A percentile compares a stretch with the other conserved stretches of the same genome.
Conservation (phyloP, 805 yeast genomes). For the Brettanomyces naardenensis region DNA sequence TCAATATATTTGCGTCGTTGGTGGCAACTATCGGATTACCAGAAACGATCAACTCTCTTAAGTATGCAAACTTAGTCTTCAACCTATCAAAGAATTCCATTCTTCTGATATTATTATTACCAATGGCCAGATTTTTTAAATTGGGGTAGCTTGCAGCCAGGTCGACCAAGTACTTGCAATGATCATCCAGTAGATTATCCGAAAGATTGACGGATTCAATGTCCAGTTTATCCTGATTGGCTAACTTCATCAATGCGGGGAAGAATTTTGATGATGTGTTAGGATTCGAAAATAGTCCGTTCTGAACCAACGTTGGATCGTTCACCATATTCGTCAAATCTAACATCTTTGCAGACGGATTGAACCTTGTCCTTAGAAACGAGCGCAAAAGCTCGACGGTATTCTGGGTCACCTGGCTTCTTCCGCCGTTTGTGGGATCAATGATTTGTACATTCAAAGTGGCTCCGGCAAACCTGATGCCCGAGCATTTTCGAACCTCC, state of each 20-base stretch:
- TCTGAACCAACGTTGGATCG: slow-evolving; percentile 50
- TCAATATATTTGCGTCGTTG: slow-evolving; percentile 31
- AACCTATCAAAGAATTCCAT: slow-evolving; percentile 61
- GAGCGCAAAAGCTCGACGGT: slow-evolving; percentile 57
- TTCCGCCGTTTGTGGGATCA: slow-evolving; percentile 10
- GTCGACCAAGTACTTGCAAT: slow-evolving; percentile 42
- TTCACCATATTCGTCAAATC: slow-evolving; percentile 58
- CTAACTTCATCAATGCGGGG: slow-evolving; percentile 82
- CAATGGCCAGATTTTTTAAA: slow-evolving; percentile 70
- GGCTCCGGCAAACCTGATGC: slow-evolving; percentile 78
- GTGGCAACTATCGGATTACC: slow-evolving; percentile 66
- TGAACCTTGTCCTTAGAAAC: slow-evolving; percentile 62
- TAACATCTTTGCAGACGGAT: slow-evolving; percentile 54
- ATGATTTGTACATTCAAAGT: slow-evolving; percentile 44
- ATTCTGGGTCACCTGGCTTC: slow-evolving; percentile 14
- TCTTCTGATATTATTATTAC: slow-evolving; percentile 60
- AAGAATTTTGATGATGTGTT: slow-evolving; percentile 66
- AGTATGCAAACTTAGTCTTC: slow-evolving; percentile 62
- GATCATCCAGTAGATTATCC: slow-evolving; percentile 58
- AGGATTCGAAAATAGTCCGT: slow-evolving; percentile 48
- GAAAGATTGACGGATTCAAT: slow-evolving; percentile 70
- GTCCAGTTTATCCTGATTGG: slow-evolving; percentile 40
- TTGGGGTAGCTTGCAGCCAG: slow-evolving; percentile 69
- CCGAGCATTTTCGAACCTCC: slow-evolving; percentile 52
- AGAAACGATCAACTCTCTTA: slow-evolving; percentile 69